A percentile compares a stretch with the other conserved stretches of the same genome.
Conservation (phyloP, 495 filamentous ascomycete genomes). For the Podospora anserina region DNA sequence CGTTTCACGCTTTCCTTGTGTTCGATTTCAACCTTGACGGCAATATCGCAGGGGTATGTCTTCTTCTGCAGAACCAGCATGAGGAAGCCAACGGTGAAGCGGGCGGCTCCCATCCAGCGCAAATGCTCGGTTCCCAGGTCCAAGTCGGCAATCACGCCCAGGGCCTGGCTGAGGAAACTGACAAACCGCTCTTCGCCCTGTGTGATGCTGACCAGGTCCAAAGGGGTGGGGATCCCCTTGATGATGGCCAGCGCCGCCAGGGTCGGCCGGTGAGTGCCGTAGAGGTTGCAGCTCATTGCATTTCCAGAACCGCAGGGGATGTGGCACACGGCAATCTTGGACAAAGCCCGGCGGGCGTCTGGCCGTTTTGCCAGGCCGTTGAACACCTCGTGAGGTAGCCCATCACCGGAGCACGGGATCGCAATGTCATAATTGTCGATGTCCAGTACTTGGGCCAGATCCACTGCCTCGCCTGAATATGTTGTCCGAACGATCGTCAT, state of each 20-base stretch:
- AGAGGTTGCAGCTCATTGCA: constrained; percentile 86
- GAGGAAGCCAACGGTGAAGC: constrained; percentile 83
- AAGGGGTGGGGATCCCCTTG: constrained; percentile 74
- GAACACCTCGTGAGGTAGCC: constrained; percentile 88
- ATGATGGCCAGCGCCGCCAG: constrained; percentile 76
- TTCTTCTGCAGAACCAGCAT: constrained; percentile 66
- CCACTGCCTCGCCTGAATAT: constrained; percentile 70
- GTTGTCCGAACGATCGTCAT: constrained; percentile 73
- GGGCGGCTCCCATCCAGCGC: constrained; percentile 82
- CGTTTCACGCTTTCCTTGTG: constrained; percentile 71
- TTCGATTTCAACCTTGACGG: constrained; percentile 74
- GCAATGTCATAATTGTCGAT: constrained; percentile 76
- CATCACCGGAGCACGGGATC: constrained; percentile 88
- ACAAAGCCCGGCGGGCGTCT: constrained; percentile 71
- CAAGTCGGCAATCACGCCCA: constrained; percentile 84
- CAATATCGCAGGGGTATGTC: constrained; percentile 83
- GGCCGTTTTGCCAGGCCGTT: constrained; percentile 78
- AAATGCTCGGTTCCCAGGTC: constrained; percentile 88
- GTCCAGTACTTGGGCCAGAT: constrained; percentile 76
- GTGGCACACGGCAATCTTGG: constrained; percentile 79
- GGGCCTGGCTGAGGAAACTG: constrained; percentile 87
- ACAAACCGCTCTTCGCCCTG: constrained; percentile 69
- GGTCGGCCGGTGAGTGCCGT: constrained; percentile 72
- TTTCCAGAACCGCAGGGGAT: constrained; percentile 93
- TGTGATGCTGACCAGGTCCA: constrained; percentile 85